Evolutionary conservation across 2,329 filamentous ascomycete genomes (phyloP), one percentile per base, ranked within the genome.

Genomic region (Talaromyces atroroseus): DNA sequence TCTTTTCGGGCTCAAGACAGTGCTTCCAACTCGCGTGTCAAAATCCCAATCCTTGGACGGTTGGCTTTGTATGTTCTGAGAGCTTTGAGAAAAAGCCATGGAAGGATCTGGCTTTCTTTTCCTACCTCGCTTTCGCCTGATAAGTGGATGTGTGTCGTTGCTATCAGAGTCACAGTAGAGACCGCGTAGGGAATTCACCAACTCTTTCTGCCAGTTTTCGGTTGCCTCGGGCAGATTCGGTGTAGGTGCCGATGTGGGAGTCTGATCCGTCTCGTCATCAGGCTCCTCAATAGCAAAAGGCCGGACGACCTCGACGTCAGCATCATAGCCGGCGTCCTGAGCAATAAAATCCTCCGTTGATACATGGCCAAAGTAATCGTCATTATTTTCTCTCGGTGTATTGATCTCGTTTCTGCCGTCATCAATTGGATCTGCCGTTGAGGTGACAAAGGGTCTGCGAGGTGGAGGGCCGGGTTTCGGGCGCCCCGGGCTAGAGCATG

Each of bases 211-310:
- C 66, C 65, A 71, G 12, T 59, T 53, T 26, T 68, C 67, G 24
- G 68, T 61, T 18, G 44, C 51, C 32, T 67, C 63, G 24, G 61
- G 60, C 1, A 63, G 57, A 45, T 59, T 62, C n/a, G 58, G 62
- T 57, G 60, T 59, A 20, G 58, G 44, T 8, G 36, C 55, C 47
- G 44, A 58, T 29, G 58, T 54, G 2, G 58, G 48, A 11, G 49
- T 53, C 34, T 58, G 55, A 12, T 60, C 58, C 7, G 63, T 40
- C 2, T 69, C 65, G 34, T 70, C 67, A 16, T 67, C 66, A 7
- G 70, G 66, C 49, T 73, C 71, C 57, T 72, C 71, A n/a, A 73
- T 65, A 24, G 62, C 68, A 59, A 76, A 76, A 16, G 75, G 74
- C 20, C 61, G 65, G 20, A 76, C 61, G 3, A 71, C 63, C 54